Conservation (phyloP, 2,329 filamentous ascomycete species). For the Claviceps sorghi region DNA sequence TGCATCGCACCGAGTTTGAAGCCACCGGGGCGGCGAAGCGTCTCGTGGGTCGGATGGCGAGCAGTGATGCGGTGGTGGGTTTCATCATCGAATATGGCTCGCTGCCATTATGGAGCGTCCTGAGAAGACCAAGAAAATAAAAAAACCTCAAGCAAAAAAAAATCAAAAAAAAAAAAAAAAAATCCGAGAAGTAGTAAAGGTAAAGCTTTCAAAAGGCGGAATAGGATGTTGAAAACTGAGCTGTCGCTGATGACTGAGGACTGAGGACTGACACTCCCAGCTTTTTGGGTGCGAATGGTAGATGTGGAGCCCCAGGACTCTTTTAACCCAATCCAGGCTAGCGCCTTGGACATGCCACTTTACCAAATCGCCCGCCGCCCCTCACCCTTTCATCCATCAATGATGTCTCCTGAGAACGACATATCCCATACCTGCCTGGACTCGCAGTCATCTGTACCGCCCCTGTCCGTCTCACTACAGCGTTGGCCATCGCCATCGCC, state of each 20-base stretch:
- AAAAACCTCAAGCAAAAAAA: too few species aligned
- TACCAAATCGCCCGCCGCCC: slow-evolving; percentile 18
- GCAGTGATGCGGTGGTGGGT: slow-evolving; percentile 19
- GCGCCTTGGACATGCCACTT: slow-evolving; percentile 28
- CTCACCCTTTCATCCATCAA: slow-evolving; percentile 9
- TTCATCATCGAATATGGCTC: slow-evolving; percentile 30
- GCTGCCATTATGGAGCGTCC: slow-evolving; percentile 19
- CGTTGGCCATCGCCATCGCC: background rate
- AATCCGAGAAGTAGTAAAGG: too few species aligned
- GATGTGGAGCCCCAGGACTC: slow-evolving; percentile 14
- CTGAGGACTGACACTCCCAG: background rate
- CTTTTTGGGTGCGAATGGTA: slow-evolving; percentile 12
- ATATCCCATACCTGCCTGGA: background rate
- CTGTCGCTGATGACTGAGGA: background rate
- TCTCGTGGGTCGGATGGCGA: slow-evolving; percentile 20
- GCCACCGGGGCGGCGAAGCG: slow-evolving; percentile 11
- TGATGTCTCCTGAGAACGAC: slow-evolving; percentile 20
- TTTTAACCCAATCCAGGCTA: slow-evolving; percentile 18
- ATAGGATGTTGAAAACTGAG: too few species aligned
- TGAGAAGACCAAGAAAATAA: background rate
- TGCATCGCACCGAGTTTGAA: background rate
- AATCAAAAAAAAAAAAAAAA: background rate
- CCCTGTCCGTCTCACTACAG: background rate
- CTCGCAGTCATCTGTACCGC: background rate
- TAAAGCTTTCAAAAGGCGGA: too few species aligned